Percentiles rank a stretch among this genome's conserved stretches.
Evolutionary conservation across 345 rosid species (phyloP).

Genomic region (Euclidium syriacum): DNA sequence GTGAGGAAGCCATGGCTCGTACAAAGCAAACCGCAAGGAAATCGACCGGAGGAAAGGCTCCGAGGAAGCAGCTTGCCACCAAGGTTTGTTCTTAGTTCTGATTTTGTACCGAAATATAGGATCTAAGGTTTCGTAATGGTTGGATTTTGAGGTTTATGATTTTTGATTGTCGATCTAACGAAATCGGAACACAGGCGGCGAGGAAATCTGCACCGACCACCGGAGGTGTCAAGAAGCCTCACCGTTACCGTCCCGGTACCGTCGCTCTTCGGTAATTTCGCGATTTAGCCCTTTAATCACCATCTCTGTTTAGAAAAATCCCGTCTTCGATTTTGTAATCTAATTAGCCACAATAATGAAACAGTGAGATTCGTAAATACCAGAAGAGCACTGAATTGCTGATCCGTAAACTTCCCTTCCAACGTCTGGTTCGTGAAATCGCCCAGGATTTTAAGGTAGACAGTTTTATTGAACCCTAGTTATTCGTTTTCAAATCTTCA

Average conservation of each 20-base stretch:
- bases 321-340: not conserved
- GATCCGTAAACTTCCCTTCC: constrained; percentile 68
- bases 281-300: not conserved
- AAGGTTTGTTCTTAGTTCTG: constrained; percentile 27
- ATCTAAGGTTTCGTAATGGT: not conserved
- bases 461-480: not conserved
- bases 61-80: constrained; percentile 44
- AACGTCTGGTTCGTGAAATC: constrained; percentile 71
- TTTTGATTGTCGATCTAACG: not conserved
- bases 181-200: constrained; percentile 40
- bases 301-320: not conserved
- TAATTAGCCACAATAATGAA: not conserved
- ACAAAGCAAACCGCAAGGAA: constrained; percentile 52
- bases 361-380: constrained; percentile 53
- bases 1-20: constrained; percentile 37
- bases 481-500: too few relatives aligned
- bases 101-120: not conserved
- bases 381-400: constrained; percentile 68
- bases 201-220: constrained; percentile 66
- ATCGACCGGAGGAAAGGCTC: constrained; percentile 45
- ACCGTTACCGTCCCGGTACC: constrained; percentile 67
- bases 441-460: constrained; percentile 58
- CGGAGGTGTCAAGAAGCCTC: constrained; percentile 76
- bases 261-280: constrained; percentile 57
- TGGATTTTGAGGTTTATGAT: too few relatives aligned